phyloP scores from a whole-genome alignment of 2,329 filamentous ascomycete genomes.

The Microcera coccophila region DNA sequence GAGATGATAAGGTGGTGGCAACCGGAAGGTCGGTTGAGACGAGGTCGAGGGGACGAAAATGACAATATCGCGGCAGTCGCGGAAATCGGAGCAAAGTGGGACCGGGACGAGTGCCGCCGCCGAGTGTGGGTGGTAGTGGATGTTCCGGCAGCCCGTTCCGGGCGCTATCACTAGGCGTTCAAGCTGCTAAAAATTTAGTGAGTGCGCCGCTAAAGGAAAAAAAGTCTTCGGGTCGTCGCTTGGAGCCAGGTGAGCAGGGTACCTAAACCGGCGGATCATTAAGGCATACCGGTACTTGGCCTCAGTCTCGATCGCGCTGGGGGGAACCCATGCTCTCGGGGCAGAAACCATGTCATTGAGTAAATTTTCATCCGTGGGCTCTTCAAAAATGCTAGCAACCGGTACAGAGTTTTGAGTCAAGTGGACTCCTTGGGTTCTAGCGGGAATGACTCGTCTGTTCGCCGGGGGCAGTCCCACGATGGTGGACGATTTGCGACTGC shows the following conservation, averaged over 20 bases:
- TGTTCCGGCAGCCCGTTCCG: no score
- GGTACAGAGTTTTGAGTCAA: not conserved
- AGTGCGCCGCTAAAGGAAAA: not conserved
- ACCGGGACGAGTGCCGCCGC: not conserved
- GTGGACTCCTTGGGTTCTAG: no score
- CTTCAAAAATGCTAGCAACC: not conserved
- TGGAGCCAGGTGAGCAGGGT: no score
- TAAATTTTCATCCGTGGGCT: no score
- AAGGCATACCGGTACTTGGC: not conserved
- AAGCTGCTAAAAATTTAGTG: not conserved
- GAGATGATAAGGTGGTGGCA: not conserved
- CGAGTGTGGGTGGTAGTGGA: not conserved
- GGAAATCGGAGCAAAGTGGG: not conserved
- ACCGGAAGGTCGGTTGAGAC: not conserved
- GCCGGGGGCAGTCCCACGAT: no score
- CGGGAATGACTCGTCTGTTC: no score
- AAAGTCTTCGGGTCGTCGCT: not conserved
- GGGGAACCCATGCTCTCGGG: not conserved
- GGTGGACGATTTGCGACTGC: no score
- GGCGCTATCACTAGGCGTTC: not conserved
- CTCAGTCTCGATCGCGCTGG: not conserved
- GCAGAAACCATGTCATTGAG: not conserved
- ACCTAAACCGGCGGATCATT: not conserved
- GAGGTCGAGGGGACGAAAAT: not conserved
- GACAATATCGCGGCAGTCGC: conserved; percentile 1